These are phyloP conservation scores for Lepidium didymum DNA, from an alignment of 345 rosid genomes.

Conservation along the genomic window DNA sequence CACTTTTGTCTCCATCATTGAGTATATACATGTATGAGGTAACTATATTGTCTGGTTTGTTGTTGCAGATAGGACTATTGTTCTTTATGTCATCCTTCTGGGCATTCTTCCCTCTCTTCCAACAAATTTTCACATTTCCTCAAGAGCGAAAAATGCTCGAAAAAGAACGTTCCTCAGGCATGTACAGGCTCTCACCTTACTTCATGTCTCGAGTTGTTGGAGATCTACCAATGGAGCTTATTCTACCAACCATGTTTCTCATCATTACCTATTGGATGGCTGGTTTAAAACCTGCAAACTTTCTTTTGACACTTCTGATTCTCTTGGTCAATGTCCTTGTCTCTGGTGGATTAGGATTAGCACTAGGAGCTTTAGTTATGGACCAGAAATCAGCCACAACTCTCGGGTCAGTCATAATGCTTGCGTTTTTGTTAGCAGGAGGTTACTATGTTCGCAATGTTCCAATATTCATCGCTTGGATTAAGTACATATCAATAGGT, in stretches of 20 bases:
- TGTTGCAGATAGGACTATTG: constrained; percentile 59
- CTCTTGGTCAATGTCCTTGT: constrained; percentile 75
- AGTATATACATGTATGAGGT: not conserved
- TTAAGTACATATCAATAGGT: constrained; percentile 77
- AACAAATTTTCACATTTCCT: constrained; percentile 81
- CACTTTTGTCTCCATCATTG: not conserved
- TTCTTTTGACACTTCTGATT: constrained; percentile 38
- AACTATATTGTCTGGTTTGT: not conserved
- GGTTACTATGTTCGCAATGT: constrained; percentile 87
- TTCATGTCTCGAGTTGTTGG: constrained; percentile 53
- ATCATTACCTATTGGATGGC: constrained; percentile 66
- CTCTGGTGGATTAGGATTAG: constrained; percentile 84
- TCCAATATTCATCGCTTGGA: constrained; percentile 72
- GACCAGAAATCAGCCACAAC: constrained; percentile 86
- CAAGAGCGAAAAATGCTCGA: constrained; percentile 71
- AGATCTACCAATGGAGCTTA: constrained; percentile 77
- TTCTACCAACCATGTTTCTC: constrained; percentile 51
- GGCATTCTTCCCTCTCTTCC: constrained; percentile 63
- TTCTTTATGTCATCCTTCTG: constrained; percentile 64
- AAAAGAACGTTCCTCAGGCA: constrained; percentile 81
- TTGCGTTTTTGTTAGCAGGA: constrained; percentile 66
- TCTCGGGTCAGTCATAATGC: constrained; percentile 88
- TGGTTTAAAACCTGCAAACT: constrained; percentile 39
- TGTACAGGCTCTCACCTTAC: constrained; percentile 75
- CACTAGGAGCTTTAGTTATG: constrained; percentile 81